Percentiles rank a stretch among this genome's conserved stretches.
These are phyloP conservation scores for Oenanthe javanica DNA, from an alignment of 140 eudicot species.

Conservation along the genomic window DNA sequence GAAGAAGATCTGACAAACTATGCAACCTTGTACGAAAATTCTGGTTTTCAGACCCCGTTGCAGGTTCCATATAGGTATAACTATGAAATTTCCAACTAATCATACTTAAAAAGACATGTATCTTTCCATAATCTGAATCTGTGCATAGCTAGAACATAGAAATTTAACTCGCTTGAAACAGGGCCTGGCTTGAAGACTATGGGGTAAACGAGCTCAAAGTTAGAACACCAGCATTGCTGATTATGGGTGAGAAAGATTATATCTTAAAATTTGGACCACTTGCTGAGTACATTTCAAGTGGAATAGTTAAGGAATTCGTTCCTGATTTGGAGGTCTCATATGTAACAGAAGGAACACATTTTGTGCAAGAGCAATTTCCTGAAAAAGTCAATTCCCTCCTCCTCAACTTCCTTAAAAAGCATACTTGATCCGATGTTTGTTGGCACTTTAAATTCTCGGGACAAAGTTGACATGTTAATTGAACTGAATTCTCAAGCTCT, in stretches of 20 bases:
- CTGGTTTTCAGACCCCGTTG: slow-evolving; percentile 30
- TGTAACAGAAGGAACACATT: slow-evolving; percentile 31
- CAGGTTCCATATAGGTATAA: slow-evolving; percentile 38
- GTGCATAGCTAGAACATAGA: neutral
- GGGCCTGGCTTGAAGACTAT: slow-evolving; percentile 26
- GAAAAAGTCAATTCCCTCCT: slow-evolving; percentile 28
- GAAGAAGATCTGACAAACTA: slow-evolving; percentile 27
- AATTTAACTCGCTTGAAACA: slow-evolving; percentile 1
- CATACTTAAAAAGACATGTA: neutral
- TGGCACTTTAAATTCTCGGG: neutral
- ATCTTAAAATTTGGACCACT: slow-evolving; percentile 19
- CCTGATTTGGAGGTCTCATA: slow-evolving; percentile 23
- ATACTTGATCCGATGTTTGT: neutral
- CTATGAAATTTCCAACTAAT: neutral
- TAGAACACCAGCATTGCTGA: slow-evolving; percentile 23
- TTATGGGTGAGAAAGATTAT: slow-evolving; percentile 43
- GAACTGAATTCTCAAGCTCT: neutral
- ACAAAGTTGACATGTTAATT: neutral
- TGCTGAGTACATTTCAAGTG: slow-evolving; percentile 20
- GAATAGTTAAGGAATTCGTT: slow-evolving; percentile 17
- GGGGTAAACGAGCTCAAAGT: slow-evolving; percentile 22
- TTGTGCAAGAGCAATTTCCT: slow-evolving; percentile 35
- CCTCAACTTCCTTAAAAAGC: slow-evolving; percentile 26
- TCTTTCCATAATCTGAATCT: neutral
- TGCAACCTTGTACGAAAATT: slow-evolving; percentile 25